Conservation (phyloP, 768 basidiomycete genomes). For the Termitomyces sp. region DNA sequence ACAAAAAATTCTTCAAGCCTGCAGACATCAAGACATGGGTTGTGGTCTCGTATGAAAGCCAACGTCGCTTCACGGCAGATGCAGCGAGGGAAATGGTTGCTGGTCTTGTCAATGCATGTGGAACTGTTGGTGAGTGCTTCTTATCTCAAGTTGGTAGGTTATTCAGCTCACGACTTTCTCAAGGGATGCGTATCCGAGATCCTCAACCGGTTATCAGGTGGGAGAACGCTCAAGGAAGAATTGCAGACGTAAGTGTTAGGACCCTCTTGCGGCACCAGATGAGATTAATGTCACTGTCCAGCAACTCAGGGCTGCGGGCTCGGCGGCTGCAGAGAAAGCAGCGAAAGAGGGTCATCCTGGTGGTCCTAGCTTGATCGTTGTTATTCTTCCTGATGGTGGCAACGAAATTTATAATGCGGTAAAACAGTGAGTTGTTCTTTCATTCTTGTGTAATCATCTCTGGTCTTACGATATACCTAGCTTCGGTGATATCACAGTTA, state of each 20-base stretch:
- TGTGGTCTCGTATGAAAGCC: slow-evolving; percentile 56
- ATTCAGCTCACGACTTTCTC: slow-evolving; percentile 17
- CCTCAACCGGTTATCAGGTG: slow-evolving; percentile 39
- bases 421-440: slow-evolving; percentile 57
- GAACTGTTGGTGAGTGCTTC: slow-evolving; percentile 48
- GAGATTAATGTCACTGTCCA: not conserved
- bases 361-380: slow-evolving; percentile 56
- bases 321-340: slow-evolving; percentile 31
- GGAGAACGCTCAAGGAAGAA: slow-evolving; percentile 53
- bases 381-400: slow-evolving; percentile 64
- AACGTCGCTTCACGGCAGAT: slow-evolving; percentile 41
- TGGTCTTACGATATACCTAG: not conserved
- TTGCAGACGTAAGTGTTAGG: slow-evolving; percentile 28
- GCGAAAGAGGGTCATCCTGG: slow-evolving; percentile 22
- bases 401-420: slow-evolving; percentile 72
- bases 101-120: slow-evolving; percentile 42
- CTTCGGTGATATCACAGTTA: slow-evolving; percentile 51
- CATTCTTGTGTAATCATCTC: slow-evolving; percentile 8
- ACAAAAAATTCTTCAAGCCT: slow-evolving; percentile 59
- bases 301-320: slow-evolving; percentile 48
- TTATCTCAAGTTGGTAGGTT: slow-evolving; percentile 30
- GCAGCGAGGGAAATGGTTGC: slow-evolving; percentile 43
- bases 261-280: not conserved
- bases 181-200: slow-evolving; percentile 56
- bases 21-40: slow-evolving; percentile 52